Conservation (phyloP, 148 eudicot genomes). For the Selenicereus undatus region DNA sequence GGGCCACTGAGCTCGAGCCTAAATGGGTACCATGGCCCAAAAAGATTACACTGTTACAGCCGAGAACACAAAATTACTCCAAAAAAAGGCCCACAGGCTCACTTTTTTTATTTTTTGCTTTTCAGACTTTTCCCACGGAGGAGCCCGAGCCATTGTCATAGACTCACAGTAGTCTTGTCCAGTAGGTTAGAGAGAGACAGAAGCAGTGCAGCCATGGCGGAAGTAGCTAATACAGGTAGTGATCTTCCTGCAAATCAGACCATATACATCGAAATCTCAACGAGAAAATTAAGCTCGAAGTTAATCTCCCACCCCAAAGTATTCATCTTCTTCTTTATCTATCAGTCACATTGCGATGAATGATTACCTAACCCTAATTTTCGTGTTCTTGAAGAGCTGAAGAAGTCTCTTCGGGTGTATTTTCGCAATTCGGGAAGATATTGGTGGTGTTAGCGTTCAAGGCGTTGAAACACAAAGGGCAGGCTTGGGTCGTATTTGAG, state of each 20-base stretch:
- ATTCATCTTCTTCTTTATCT: neutral
- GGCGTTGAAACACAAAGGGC: constrained; percentile 95
- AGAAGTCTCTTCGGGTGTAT: constrained; percentile 77
- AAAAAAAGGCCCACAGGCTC: too few relatives aligned
- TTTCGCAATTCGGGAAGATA: constrained; percentile 96
- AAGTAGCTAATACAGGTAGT: constrained; percentile 30
- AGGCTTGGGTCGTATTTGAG: constrained; percentile 98
- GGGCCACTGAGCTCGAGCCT: too few relatives aligned
- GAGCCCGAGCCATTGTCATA: too few relatives aligned
- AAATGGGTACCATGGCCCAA: too few relatives aligned
- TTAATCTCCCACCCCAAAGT: constrained; percentile 21
- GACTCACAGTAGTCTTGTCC: neutral
- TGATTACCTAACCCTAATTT: constrained; percentile 7
- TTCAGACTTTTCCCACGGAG: too few relatives aligned
- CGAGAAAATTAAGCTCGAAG: constrained; percentile 88
- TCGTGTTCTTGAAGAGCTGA: constrained; percentile 47
- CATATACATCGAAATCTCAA: constrained; percentile 94
- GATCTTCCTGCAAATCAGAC: constrained; percentile 65
- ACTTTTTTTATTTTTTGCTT: too few relatives aligned
- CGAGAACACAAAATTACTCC: too few relatives aligned
- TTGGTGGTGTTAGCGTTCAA: constrained; percentile 90
- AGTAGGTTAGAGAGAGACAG: neutral
- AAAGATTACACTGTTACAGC: too few relatives aligned
- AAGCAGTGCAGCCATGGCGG: constrained; percentile 55
- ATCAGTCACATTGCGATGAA: neutral